These are phyloP conservation scores for Ampelocalamus luodianensis DNA, from an alignment of 176 grass and related monocot species.

Conservation along the genomic window DNA sequence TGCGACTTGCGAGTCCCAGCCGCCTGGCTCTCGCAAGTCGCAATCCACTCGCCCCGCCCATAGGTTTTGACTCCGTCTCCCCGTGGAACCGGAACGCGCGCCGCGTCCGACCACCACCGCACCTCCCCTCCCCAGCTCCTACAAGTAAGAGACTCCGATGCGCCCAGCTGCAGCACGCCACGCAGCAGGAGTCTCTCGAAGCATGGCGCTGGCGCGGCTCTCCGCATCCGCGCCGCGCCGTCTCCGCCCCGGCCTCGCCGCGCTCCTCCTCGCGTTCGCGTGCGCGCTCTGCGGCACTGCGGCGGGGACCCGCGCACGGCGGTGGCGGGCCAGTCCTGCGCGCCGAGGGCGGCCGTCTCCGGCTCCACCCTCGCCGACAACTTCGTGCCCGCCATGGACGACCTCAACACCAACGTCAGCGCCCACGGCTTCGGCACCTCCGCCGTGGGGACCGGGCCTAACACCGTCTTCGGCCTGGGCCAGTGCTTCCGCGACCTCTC, in stretches of 20 bases:
- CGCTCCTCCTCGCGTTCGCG: neutral
- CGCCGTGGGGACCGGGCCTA: constrained; percentile 43
- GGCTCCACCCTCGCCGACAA: constrained; percentile 54
- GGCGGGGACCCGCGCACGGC: constrained; percentile 48
- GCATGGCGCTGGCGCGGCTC: constrained; percentile 4
- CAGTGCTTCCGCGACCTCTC: constrained; percentile 78
- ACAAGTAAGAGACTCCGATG: too few relatives aligned
- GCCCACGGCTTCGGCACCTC: constrained; percentile 65
- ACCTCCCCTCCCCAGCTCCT: too few relatives aligned
- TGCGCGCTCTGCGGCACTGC: constrained; percentile 28
- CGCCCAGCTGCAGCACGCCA: neutral
- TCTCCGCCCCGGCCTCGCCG: neutral
- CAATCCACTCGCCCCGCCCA: too few relatives aligned
- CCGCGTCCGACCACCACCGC: too few relatives aligned
- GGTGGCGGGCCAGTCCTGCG: constrained; percentile 52
- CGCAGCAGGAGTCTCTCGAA: neutral
- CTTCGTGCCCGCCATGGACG: constrained; percentile 80
- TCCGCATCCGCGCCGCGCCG: neutral
- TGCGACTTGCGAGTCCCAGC: too few relatives aligned
- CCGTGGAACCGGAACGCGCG: too few relatives aligned
- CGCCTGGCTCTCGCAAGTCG: too few relatives aligned
- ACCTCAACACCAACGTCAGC: constrained; percentile 66
- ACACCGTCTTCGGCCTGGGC: constrained; percentile 71
- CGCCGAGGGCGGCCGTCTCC: constrained; percentile 35
- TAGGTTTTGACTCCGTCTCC: too few relatives aligned